Percentiles rank a stretch among this genome's conserved stretches.
Conservation (phyloP, 176 grass and related monocot genomes). For the Coix lacrymajobi region DNA sequence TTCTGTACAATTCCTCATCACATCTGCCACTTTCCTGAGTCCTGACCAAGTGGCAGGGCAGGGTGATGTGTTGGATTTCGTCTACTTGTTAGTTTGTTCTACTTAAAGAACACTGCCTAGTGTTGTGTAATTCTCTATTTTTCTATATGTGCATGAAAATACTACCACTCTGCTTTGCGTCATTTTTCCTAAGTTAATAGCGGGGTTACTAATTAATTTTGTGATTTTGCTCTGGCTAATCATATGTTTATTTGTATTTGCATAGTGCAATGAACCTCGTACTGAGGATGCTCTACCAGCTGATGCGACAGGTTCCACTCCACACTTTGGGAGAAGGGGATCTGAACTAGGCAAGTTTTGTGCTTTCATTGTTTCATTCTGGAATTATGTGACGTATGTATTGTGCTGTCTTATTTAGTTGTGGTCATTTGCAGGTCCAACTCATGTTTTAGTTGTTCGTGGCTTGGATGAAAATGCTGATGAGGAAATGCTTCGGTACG, state of each 20-base stretch:
- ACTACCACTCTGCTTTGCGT: neutral
- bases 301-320: constrained; percentile 51
- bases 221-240: constrained; percentile 14
- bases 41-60: neutral
- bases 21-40: neutral
- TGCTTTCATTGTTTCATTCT: neutral
- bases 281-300: constrained; percentile 83
- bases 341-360: constrained; percentile 66
- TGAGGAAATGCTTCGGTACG: constrained; percentile 97
- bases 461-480: constrained; percentile 97
- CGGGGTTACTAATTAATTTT: neutral
- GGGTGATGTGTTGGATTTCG: neutral
- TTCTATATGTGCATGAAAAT: neutral
- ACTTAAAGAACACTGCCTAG: neutral
- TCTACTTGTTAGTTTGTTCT: neutral
- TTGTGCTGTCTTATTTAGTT: constrained; percentile 15
- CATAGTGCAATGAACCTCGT: constrained; percentile 86
- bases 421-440: constrained; percentile 63
- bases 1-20: neutral
- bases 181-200: neutral
- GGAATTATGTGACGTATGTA: constrained; percentile 24
- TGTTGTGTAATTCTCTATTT: neutral
- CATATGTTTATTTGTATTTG: constrained; percentile 27
- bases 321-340: constrained; percentile 65
- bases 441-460: constrained; percentile 99